phyloP scores from a whole-genome alignment of 1,284 basidiomycete genomes.

The Erythrobasidium hasegawianum region DNA sequence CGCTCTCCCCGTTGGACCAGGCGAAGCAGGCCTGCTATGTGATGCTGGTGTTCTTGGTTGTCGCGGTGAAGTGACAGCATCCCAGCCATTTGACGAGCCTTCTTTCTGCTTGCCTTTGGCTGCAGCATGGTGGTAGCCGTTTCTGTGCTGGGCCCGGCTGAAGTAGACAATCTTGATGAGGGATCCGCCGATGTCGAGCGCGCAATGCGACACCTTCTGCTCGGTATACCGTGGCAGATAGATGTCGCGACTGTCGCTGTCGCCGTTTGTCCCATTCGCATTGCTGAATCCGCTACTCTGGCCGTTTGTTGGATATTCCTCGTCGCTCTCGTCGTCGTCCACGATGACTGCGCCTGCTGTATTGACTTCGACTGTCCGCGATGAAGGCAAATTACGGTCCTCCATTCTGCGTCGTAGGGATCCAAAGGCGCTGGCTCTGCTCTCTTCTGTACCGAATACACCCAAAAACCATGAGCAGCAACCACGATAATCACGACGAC shows the following conservation, averaged over 20 bases:
- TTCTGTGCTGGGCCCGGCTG: slow-evolving; percentile 76
- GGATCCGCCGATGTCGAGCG: slow-evolving; percentile 92
- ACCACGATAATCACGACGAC: slow-evolving; percentile 7
- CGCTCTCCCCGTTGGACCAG: slow-evolving; percentile 28
- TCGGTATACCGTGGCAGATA: slow-evolving; percentile 95
- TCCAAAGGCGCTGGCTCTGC: too few species aligned
- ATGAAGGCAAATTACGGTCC: slow-evolving; percentile 29
- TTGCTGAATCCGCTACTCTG: slow-evolving; percentile 11
- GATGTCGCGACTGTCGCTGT: slow-evolving; percentile 58
- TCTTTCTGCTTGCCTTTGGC: slow-evolving; percentile 24
- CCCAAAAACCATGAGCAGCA: background rate
- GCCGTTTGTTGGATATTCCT: background rate
- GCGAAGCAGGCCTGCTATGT: slow-evolving; percentile 37
- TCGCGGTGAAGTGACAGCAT: slow-evolving; percentile 11
- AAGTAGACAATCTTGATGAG: slow-evolving; percentile 99
- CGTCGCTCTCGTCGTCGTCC: slow-evolving; percentile 7
- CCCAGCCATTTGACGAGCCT: background rate
- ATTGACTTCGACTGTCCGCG: slow-evolving; percentile 30
- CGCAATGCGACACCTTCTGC: slow-evolving; percentile 83
- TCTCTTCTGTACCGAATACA: background rate
- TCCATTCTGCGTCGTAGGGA: slow-evolving; percentile 20
- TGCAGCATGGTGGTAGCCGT: slow-evolving; percentile 1
- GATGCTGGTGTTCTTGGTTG: slow-evolving; percentile 27
- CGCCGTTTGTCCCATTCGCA: slow-evolving; percentile 5
- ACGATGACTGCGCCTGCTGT: slow-evolving; percentile 31